Conservation (phyloP, 1,284 basidiomycete species). For the Moniliophthora roreri region DNA sequence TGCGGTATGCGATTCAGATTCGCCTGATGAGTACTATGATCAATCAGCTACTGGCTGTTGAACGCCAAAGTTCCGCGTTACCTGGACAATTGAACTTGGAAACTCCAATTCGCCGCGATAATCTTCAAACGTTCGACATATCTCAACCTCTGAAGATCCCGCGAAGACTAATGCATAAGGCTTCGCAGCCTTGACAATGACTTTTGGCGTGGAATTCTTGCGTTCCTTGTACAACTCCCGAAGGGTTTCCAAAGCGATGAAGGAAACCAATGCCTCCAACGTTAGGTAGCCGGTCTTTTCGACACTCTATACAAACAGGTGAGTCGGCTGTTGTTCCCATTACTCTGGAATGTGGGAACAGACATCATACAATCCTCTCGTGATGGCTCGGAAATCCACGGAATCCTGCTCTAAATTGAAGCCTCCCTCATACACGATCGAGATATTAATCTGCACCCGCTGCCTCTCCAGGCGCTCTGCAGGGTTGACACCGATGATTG, state of each 20-base stretch:
- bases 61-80: not conserved
- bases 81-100: constrained; percentile 8
- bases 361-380: constrained; percentile 32
- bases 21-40: not conserved
- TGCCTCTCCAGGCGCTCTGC: constrained; percentile 75
- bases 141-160: constrained; percentile 58
- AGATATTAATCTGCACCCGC: constrained; percentile 61
- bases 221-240: constrained; percentile 16
- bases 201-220: constrained; percentile 24
- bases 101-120: constrained; percentile 25
- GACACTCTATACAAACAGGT: constrained; percentile 32
- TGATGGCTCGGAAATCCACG: constrained; percentile 32
- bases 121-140: constrained; percentile 44
- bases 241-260: constrained; percentile 49
- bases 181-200: constrained; percentile 71
- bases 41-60: not conserved
- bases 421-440: constrained; percentile 31
- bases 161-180: constrained; percentile 78
- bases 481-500: constrained; percentile 73
- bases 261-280: constrained; percentile 72
- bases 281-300: constrained; percentile 61
- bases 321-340: constrained; percentile 2
- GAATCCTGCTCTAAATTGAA: constrained; percentile 18
- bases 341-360: constrained; percentile 6
- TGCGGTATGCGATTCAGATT: constrained; percentile 33